Evolutionary conservation across 768 basidiomycete species (phyloP).

Genomic region (Sarcodon aspratus): DNA sequence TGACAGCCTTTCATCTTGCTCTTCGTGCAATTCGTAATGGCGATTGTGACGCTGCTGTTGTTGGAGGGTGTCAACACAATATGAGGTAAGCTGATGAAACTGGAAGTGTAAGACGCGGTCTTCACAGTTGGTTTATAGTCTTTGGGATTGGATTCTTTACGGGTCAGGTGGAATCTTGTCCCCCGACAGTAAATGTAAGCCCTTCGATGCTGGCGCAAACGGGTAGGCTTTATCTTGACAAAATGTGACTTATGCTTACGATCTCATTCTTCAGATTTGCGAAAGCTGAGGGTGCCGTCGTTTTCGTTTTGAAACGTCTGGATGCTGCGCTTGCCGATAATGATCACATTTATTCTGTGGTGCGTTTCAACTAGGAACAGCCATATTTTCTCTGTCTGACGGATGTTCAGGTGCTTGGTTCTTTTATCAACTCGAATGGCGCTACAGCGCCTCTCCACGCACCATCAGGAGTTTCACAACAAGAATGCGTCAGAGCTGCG

Average conservation of each 20-base stretch:
- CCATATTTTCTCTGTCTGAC: neutral
- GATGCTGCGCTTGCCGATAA: conserved; percentile 24
- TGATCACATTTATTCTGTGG: conserved; percentile 29
- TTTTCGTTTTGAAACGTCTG: conserved; percentile 28
- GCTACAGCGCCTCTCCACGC: conserved; percentile 23
- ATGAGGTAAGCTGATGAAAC: conserved; percentile 17
- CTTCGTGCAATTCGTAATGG: conserved; percentile 27
- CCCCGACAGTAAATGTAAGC: conserved; percentile 30
- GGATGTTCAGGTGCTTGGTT: conserved; percentile 24
- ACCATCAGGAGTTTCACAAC: conserved; percentile 27
- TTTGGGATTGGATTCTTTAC: conserved; percentile 23
- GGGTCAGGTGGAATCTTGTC: conserved; percentile 26
- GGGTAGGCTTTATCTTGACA: conserved; percentile 19
- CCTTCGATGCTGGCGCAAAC: conserved; percentile 31
- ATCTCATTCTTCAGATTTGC: conserved; percentile 19
- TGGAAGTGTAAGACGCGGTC: neutral
- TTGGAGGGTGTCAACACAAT: conserved; percentile 35
- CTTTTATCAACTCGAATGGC: conserved; percentile 26
- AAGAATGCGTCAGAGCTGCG: conserved; percentile 25
- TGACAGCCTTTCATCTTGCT: conserved; percentile 30
- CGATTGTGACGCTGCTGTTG: conserved; percentile 36
- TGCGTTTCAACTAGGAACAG: conserved; percentile 6
- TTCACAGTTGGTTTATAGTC: neutral
- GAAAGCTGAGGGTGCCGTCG: conserved; percentile 26
- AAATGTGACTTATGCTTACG: neutral